Evolutionary conservation across 352 stramenopile species (phyloP).

Genomic region (Globisporangium middletonii): DNA sequence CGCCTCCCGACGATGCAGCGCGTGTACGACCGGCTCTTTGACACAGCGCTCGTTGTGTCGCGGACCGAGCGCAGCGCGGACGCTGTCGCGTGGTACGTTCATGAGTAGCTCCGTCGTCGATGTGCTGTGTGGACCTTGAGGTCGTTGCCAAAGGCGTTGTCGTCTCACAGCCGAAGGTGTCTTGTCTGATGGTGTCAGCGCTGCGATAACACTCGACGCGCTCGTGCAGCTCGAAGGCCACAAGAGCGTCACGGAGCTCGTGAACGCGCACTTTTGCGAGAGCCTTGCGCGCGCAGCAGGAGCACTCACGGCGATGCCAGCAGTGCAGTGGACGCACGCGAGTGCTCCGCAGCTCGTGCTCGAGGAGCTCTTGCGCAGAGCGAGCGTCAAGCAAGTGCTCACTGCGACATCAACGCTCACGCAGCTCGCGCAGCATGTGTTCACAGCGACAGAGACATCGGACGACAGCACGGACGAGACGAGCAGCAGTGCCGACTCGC

Average conservation of each 20-base stretch:
- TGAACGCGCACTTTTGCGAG: constrained; percentile 22
- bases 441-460: neutral
- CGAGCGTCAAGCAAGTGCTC: constrained; percentile 9
- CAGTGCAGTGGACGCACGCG: constrained; percentile 29
- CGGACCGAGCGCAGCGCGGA: constrained; percentile 1
- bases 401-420: neutral
- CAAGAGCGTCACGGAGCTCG: constrained; percentile 17
- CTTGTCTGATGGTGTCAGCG: constrained; percentile 13
- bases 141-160: too few relatives aligned
- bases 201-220: constrained; percentile 17
- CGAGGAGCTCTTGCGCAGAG: constrained; percentile 14
- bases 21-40: constrained; percentile 38
- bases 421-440: constrained; percentile 1
- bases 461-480: neutral
- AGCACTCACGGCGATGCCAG: constrained; percentile 19
- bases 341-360: constrained; percentile 25
- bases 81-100: constrained; percentile 13
- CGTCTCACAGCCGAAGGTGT: too few relatives aligned
- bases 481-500: neutral
- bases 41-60: constrained; percentile 27
- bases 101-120: neutral
- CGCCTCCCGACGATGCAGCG: constrained; percentile 34
- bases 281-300: constrained; percentile 17
- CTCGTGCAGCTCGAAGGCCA: constrained; percentile 22
- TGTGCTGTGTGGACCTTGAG: neutral